Base-by-base conservation (phyloP, 345 rosid species). In the Hirschfeldia incana region DNA sequence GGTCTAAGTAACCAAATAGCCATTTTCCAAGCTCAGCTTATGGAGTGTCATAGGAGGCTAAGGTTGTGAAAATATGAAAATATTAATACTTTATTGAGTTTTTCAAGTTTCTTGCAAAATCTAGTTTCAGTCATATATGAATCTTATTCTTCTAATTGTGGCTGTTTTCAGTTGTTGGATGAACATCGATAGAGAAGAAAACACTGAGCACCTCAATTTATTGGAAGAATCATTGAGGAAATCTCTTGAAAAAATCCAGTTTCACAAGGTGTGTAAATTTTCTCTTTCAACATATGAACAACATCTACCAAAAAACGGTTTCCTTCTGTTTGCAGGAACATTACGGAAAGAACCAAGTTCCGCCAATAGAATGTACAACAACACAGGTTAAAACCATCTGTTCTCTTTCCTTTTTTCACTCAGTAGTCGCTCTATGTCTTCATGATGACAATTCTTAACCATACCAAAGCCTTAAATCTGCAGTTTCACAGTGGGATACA, bases 211-310 rank as follows among this genome's bases (percentile, higher is more conserved):
- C 78, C 89, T 90, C 73, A 64, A 70, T 74, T 88, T 85, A 85
- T 89, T 94, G 94, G 98, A 94, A 82, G 88, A 90, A 55, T 90
- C 90, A 8, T 86, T 90, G 33, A 85, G 86, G 59, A 87, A 88
- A 60, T 91, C 96, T n/a, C 76, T 94, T 69, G 86, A 82, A 63
- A 84, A 72, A 69, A 72, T 91, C 71, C 84, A 30, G 60, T 53
- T 80, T 51, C 91, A 87, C 62, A 88, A 90, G 92, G 98, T 91
- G 58, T 65, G 70, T 3, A 61, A 58, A 39, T 67, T 21, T 51
- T 74, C 12, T n/a, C 29, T 44, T 34, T 6, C 21, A 63, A 39
- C 63, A 68, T 44, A 49, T 5, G 27, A 36, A 46, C 49, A 16
- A 36, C 68, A 80, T 21, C 55, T 49, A 46, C 74, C 8, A 72